These are phyloP conservation scores for Diplodia sapinea DNA, from an alignment of 2,329 filamentous ascomycete species.

Conservation along the genomic window DNA sequence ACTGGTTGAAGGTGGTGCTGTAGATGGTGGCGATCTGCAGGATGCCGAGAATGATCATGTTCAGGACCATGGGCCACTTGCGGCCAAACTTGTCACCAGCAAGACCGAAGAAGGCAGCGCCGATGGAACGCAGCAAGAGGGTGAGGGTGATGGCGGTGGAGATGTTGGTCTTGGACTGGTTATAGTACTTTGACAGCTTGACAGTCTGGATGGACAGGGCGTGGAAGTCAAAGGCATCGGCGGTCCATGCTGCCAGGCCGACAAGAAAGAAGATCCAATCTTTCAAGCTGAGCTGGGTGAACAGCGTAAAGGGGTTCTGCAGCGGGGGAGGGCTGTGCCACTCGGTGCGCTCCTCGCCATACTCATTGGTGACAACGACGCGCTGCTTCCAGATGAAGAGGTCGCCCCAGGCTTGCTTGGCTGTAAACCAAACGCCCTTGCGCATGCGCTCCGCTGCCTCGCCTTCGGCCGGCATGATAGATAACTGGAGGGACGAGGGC, in stretches of 20 bases:
- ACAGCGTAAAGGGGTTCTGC: slow-evolving; percentile 72
- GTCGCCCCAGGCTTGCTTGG: slow-evolving; percentile 67
- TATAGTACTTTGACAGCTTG: slow-evolving; percentile 68
- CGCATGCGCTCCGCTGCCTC: slow-evolving; percentile 70
- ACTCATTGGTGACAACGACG: slow-evolving; percentile 68
- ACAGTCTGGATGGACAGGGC: slow-evolving; percentile 78
- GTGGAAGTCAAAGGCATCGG: slow-evolving; percentile 85
- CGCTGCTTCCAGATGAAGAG: slow-evolving; percentile 78
- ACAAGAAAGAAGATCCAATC: slow-evolving; percentile 79
- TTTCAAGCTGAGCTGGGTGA: slow-evolving; percentile 66
- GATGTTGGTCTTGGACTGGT: slow-evolving; percentile 69
- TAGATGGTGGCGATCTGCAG: slow-evolving; percentile 83
- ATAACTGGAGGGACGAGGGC: slow-evolving; percentile 1
- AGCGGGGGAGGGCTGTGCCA: slow-evolving; percentile 72
- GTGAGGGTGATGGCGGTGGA: slow-evolving; percentile 78
- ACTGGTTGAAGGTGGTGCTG: slow-evolving; percentile 71
- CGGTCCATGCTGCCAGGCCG: slow-evolving; percentile 76
- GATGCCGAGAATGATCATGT: slow-evolving; percentile 74
- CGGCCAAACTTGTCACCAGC: slow-evolving; percentile 79
- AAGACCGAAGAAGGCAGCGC: slow-evolving; percentile 76
- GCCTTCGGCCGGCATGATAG: slow-evolving; percentile 26
- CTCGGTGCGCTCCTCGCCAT: slow-evolving; percentile 69
- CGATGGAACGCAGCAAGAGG: slow-evolving; percentile 74
- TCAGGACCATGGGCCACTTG: slow-evolving; percentile 83
- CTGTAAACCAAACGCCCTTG: slow-evolving; percentile 67